A percentile compares a stretch with the other conserved stretches of the same genome.
phyloP scores from a whole-genome alignment of 2,329 filamentous ascomycete species.

The Didymellaceae sp. region DNA sequence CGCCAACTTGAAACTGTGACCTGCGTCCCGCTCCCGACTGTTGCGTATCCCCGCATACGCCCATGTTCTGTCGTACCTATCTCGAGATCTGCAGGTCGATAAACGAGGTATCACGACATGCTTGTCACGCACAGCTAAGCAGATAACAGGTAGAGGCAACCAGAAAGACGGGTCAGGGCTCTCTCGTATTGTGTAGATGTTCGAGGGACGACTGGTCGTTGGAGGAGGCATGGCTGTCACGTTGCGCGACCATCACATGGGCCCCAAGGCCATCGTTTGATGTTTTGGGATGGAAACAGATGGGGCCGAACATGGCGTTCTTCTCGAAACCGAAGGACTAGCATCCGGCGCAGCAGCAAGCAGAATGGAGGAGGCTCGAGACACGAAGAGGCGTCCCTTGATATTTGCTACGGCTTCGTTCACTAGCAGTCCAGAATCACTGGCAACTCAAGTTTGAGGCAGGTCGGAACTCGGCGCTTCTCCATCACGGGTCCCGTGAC shows the following conservation, averaged over 20 bases:
- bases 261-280: no score
- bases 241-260: constrained; percentile 22
- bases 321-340: background rate
- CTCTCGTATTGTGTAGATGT: constrained; percentile 12
- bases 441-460: background rate
- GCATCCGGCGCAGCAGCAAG: background rate
- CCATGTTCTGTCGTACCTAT: constrained; percentile 38
- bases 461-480: constrained; percentile 5
- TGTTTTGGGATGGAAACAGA: constrained; percentile 1
- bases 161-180: constrained; percentile 14
- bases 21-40: constrained; percentile 25
- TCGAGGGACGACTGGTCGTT: constrained; percentile 1
- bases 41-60: constrained; percentile 28
- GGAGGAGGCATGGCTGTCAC: constrained; percentile 26
- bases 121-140: constrained; percentile 12
- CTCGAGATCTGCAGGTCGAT: constrained; percentile 38
- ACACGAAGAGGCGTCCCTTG: no score
- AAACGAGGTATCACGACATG: constrained; percentile 25
- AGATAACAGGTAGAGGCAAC: constrained; percentile 4
- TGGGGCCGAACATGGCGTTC: background rate
- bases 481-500: background rate
- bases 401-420: no score
- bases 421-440: no score
- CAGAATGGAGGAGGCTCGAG: background rate
- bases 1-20: constrained; percentile 23